Evolutionary conservation across 345 rosid species (phyloP).

Genomic region (Cardamine occulta): DNA sequence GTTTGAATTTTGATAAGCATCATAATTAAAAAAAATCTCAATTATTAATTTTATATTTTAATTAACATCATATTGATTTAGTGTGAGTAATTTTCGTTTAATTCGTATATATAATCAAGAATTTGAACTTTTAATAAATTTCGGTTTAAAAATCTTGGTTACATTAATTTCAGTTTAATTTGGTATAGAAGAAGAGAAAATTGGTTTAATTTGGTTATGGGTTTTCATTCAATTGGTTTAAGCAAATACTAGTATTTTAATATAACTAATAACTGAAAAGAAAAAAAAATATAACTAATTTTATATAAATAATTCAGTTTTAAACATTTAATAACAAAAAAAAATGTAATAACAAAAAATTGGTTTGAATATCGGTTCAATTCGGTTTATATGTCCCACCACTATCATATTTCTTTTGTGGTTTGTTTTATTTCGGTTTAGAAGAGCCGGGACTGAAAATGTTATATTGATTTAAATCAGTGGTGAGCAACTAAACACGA

Average conservation of each 20-base stretch:
- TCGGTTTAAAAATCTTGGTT: background rate
- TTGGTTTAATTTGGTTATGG: background rate
- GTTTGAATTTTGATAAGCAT: background rate
- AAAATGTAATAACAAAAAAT: background rate
- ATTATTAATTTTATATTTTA: background rate
- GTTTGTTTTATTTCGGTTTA: slow-evolving; percentile 4
- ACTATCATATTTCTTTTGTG: background rate
- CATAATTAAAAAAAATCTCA: background rate
- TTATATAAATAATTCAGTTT: no score
- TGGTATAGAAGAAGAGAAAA: background rate
- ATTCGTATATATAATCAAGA: background rate
- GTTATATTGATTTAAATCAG: slow-evolving; percentile 39
- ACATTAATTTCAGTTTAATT: background rate
- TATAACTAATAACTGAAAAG: no score
- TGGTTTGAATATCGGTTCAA: background rate
- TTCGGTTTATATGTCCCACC: background rate
- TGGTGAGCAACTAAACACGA: slow-evolving; percentile 67
- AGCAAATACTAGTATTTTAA: no score
- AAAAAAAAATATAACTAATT: no score
- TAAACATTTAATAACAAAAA: no score
- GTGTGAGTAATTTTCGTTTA: no score
- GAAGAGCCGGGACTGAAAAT: slow-evolving; percentile 26
- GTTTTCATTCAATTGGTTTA: no score
- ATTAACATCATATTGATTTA: background rate
- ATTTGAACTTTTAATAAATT: background rate